These are phyloP conservation scores for Talaromyces wortmannii DNA, from an alignment of 495 filamentous ascomycete species.

Conservation along the genomic window DNA sequence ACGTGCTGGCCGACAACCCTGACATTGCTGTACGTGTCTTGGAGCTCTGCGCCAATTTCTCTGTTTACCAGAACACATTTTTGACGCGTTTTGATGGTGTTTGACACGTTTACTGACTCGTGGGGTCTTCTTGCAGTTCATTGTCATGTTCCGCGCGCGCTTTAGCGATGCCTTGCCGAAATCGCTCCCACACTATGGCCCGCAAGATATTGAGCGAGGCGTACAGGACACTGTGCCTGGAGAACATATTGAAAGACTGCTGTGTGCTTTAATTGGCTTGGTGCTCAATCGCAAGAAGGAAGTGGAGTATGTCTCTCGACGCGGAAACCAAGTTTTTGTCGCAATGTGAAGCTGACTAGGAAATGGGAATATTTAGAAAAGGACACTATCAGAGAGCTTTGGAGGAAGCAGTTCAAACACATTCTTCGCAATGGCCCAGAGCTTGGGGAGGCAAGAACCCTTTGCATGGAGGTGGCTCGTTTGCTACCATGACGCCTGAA, in stretches of 20 bases:
- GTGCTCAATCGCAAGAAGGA: conserved; percentile 95
- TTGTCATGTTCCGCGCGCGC: conserved; percentile 94
- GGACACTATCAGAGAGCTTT: conserved; percentile 88
- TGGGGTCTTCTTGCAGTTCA: conserved; percentile 59
- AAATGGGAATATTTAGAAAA: conserved; percentile 36
- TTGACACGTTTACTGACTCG: conserved; percentile 29
- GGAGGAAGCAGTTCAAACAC: conserved; percentile 83
- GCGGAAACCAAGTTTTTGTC: background rate
- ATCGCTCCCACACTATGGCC: conserved; percentile 79
- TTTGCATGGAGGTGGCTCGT: conserved; percentile 67
- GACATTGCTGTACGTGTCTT: conserved; percentile 72
- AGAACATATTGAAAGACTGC: conserved; percentile 75
- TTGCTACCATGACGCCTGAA: conserved; percentile 69
- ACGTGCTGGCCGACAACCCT: conserved; percentile 78
- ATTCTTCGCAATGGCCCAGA: conserved; percentile 83
- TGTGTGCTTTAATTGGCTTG: conserved; percentile 83
- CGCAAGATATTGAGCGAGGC: conserved; percentile 89
- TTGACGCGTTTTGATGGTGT: conserved; percentile 22
- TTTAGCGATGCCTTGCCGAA: conserved; percentile 86
- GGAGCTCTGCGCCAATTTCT: conserved; percentile 13
- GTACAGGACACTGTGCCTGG: conserved; percentile 70
- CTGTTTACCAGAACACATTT: conserved; percentile 28
- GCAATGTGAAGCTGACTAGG: background rate
- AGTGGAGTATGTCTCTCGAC: conserved; percentile 66
- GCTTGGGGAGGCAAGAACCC: conserved; percentile 85